Evolutionary conservation across 2,329 filamentous ascomycete genomes (phyloP), one percentile per base, ranked within the genome.

Genomic region (Fusarium globosum): DNA sequence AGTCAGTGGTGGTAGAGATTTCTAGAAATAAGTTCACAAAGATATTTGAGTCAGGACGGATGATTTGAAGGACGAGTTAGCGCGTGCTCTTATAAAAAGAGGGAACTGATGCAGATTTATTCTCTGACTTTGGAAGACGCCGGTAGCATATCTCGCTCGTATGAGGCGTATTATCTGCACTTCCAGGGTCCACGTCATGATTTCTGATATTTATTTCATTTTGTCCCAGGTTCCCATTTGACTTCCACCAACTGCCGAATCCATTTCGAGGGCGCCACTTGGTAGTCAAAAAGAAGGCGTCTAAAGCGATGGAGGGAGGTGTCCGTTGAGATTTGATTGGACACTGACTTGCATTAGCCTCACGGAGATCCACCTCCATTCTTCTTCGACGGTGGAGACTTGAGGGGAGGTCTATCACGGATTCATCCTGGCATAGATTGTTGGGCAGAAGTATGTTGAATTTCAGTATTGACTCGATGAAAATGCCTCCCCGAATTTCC

Each of bases 301-400:
- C 20, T 41, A 3, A 15, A 39, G 16, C 2, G 8, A 55, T 56
- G 60, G 42, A 63, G 35, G 42, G n/a, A 35, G 55, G 35, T 63
- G 35, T 48, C 55, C 60, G 42, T 16, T 6, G 4, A 28, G 28
- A n/a, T 20, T 14, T 63, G 42, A 60, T 48, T 46, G 38, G 53
- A 2, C 7, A 16, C 6, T 20, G 7, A 3, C 12, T 5, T 63
- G 28, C 35, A 33, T n/a, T 60, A 63, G 35, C 20, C 18, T 18
- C 23, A 43, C 53, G 51, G 41, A 33, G 42, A 48, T 36, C 38
- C 38, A 63, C 60, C 52, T 62, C 41, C 53, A 59, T 59, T 62
- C n/a, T 18, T 14, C 26, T 14, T 21, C 21, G 21, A 16, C 4
- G 7, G 46, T 35, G 57, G 46, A 55, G 51, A 33, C 46, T 41